A percentile compares a stretch with the other conserved stretches of the same genome.
Conservation (phyloP, 1,284 basidiomycete species). For the Papiliotrema flavescens region DNA sequence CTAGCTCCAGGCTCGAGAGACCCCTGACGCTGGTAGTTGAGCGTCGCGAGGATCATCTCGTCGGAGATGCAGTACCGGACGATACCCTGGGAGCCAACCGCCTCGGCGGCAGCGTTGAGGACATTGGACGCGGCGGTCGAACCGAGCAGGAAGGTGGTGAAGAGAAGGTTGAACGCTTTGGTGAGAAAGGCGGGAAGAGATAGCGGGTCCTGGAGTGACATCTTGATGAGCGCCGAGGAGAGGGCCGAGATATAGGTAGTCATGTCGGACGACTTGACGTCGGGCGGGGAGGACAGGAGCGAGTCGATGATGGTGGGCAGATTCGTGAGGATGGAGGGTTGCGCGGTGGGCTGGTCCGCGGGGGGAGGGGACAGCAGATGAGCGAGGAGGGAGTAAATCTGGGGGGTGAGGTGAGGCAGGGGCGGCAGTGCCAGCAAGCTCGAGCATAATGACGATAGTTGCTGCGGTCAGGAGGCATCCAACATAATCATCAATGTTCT, state of each 20-base stretch:
- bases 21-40: constrained; percentile 41
- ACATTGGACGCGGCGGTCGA: constrained; percentile 28
- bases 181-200: constrained; percentile 53
- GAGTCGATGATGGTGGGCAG: constrained; percentile 69
- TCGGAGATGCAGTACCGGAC: constrained; percentile 68
- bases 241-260: constrained; percentile 59
- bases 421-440: constrained; percentile 73
- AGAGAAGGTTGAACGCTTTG: constrained; percentile 71
- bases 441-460: constrained; percentile 64
- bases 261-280: constrained; percentile 51
- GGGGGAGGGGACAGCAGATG: constrained; percentile 61
- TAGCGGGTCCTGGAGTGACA: constrained; percentile 40
- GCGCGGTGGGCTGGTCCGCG: constrained; percentile 24
- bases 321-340: constrained; percentile 43
- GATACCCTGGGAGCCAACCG: constrained; percentile 57
- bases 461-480: constrained; percentile 50
- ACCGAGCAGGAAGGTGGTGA: constrained; percentile 59
- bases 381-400: constrained; percentile 73
- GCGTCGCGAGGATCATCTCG: constrained; percentile 57
- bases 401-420: constrained; percentile 77
- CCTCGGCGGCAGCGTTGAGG: constrained; percentile 60
- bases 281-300: constrained; percentile 69
- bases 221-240: constrained; percentile 46
- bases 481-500: neutral
- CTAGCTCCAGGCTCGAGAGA: constrained; percentile 42